phyloP scores from a whole-genome alignment of 306 rosid species.

The Cyclanthera cordifolia region DNA sequence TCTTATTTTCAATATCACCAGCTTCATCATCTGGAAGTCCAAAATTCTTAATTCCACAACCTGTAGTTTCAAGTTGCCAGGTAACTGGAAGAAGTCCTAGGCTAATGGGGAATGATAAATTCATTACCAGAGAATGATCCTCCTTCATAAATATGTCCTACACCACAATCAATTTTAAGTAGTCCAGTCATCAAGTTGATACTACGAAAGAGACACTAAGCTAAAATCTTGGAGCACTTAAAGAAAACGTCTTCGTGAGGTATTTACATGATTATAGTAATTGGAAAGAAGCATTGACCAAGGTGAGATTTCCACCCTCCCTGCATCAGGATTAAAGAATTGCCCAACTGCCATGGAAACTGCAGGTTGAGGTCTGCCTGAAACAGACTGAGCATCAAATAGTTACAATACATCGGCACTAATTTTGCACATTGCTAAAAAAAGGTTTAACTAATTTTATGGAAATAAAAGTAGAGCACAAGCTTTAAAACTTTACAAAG shows the following conservation, averaged over 20 bases:
- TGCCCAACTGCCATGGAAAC: slow-evolving; percentile 99
- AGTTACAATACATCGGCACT: slow-evolving; percentile 26
- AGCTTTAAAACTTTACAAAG: background rate
- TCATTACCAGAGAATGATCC: slow-evolving; percentile 79
- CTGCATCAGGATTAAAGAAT: slow-evolving; percentile 83
- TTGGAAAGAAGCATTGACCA: slow-evolving; percentile 61
- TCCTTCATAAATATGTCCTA: slow-evolving; percentile 75
- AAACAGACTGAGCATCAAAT: slow-evolving; percentile 61
- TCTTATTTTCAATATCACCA: slow-evolving; percentile 55
- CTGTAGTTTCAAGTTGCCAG: slow-evolving; percentile 59
- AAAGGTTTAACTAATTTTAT: background rate
- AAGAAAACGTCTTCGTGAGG: slow-evolving; percentile 12
- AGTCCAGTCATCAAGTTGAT: slow-evolving; percentile 10
- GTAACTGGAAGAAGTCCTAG: slow-evolving; percentile 88
- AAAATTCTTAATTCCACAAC: slow-evolving; percentile 77
- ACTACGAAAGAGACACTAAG: background rate
- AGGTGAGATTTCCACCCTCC: slow-evolving; percentile 55
- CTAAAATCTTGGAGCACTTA: slow-evolving; percentile 1
- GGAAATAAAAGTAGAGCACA: background rate
- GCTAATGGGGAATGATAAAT: slow-evolving; percentile 65
- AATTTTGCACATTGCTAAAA: background rate
- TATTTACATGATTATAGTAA: slow-evolving; percentile 60
- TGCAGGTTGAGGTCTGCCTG: slow-evolving; percentile 99
- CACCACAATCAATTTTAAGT: slow-evolving; percentile 18
- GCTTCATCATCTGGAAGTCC: slow-evolving; percentile 73